Percentiles rank a stretch among this genome's conserved stretches.
Conservation (phyloP, 169 alveolate species). For the Besnoitia besnoiti region DNA sequence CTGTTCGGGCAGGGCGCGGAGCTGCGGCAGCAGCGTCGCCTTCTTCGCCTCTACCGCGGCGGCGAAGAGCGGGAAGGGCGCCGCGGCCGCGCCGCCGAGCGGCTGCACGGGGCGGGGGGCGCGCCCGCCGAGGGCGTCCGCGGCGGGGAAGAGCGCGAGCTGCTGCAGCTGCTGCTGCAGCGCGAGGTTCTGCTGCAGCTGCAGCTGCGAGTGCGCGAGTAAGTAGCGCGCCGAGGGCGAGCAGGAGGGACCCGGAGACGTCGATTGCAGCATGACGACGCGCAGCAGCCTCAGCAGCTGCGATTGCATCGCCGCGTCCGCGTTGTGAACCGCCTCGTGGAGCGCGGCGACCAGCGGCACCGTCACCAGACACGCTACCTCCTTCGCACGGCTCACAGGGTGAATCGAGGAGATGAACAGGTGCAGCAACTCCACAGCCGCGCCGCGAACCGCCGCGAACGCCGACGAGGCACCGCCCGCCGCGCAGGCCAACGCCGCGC, state of each 20-base stretch:
- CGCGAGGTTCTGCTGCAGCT: slow-evolving; percentile 45
- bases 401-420: slow-evolving; percentile 29
- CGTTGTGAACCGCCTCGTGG: slow-evolving; percentile 37
- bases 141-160: neutral
- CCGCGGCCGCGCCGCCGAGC: neutral
- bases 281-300: slow-evolving; percentile 60
- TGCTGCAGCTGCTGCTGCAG: slow-evolving; percentile 29
- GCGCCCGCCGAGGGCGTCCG: neutral
- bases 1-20: neutral
- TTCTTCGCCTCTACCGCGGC: neutral
- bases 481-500: neutral
- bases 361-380: slow-evolving; percentile 46
- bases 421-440: slow-evolving; percentile 55
- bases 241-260: slow-evolving; percentile 18
- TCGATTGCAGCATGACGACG: slow-evolving; percentile 53
- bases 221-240: slow-evolving; percentile 42
- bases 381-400: slow-evolving; percentile 48
- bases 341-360: slow-evolving; percentile 40
- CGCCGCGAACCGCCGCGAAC: slow-evolving; percentile 40
- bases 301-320: slow-evolving; percentile 44
- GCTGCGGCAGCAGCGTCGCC: neutral
- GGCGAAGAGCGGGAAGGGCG: neutral
- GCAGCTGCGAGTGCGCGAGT: slow-evolving; percentile 35
- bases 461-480: neutral
- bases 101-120: neutral